Base-by-base conservation (phyloP, 2,329 filamentous ascomycete genomes). In the Phoma herbarum region DNA sequence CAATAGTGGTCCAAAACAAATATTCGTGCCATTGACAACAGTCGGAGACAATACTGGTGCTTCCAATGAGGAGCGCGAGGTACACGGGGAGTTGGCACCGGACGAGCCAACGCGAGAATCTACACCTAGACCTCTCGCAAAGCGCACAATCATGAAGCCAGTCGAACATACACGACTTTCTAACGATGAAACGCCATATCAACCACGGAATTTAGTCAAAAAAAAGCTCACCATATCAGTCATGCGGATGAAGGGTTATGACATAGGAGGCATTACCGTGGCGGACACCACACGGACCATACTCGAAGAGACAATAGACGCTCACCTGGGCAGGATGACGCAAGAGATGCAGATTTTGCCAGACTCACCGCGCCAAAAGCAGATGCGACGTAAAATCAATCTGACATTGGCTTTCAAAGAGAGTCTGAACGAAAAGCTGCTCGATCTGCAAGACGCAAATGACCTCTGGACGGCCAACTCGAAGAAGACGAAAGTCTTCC, bases 221-320 rank as follows among this genome's bases (percentile, higher is more conserved):
- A 66, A 63, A 26, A 74, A 70, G 69, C 61, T 68, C 60, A 70
- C 52, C 54, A 77, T 53, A 59, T 72, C 59, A 60, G 66, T 66
- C 67, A 76, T 77, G 78, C 70, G 74, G 75, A 60, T 80, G 75
- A 65, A 80, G 73, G 69, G 70, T n/a, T 66, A 69, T 16, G 61
- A 65, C 0, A 66, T 76, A 4, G 68, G 67, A 35, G 71, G 71
- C 18, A 79, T 84, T 55, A 85, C 84, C 52, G 78, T 79, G 1
- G 82, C 82, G 37, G 83, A 85, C 55, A 83, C 84, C 2, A 78
- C 85, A 69, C 79, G 62, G 77, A 85, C 72, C 72, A 82, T 73
- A 52, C 81, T 83, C 53, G 79, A 80, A 56, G 82, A 85, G 59
- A 81, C 79, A 1, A 75, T 84, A 18, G 78, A 82, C 48, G 77